phyloP scores from a whole-genome alignment of 2,329 filamentous ascomycete species.

The Colletotrichum neosansevieriae region DNA sequence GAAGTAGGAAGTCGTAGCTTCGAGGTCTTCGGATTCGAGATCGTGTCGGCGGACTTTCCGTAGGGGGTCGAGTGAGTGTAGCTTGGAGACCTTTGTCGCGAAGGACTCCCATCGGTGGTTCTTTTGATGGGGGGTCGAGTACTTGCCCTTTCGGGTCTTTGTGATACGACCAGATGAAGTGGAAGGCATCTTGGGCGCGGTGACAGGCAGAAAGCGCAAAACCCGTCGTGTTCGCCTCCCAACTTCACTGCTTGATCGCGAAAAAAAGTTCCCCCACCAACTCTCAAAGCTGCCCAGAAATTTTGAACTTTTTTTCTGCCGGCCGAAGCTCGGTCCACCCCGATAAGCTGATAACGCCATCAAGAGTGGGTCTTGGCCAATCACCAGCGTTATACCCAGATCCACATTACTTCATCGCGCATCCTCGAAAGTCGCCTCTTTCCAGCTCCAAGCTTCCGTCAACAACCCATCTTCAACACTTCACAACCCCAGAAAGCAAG shows the following conservation, averaged over 20 bases:
- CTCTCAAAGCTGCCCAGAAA: slow-evolving; percentile 37
- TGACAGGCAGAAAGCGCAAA: slow-evolving; percentile 31
- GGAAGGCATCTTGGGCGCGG: slow-evolving; percentile 65
- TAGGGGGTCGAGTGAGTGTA: slow-evolving; percentile 91
- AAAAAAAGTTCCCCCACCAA: slow-evolving; percentile 40
- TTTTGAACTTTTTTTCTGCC: slow-evolving; percentile 42
- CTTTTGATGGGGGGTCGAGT: slow-evolving; percentile 79
- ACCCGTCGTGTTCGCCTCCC: slow-evolving; percentile 40
- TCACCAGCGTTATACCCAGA: slow-evolving; percentile 8
- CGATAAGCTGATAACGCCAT: slow-evolving; percentile 41
- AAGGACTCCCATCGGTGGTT: slow-evolving; percentile 94
- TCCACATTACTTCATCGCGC: slow-evolving; percentile 34
- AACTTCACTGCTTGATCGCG: slow-evolving; percentile 40
- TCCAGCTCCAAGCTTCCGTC: slow-evolving; percentile 23
- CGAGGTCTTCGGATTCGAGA: slow-evolving; percentile 82
- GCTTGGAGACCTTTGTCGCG: slow-evolving; percentile 87
- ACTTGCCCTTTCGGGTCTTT: slow-evolving; percentile 78
- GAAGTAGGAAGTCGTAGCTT: slow-evolving; percentile 87
- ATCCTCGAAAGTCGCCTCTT: slow-evolving; percentile 35
- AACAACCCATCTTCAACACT: slow-evolving; percentile 10
- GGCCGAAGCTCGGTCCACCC: slow-evolving; percentile 25
- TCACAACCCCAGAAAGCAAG: slow-evolving; percentile 4
- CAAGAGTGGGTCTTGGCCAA: background rate
- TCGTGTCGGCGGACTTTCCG: slow-evolving; percentile 88
- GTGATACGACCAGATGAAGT: slow-evolving; percentile 75